Base-by-base conservation (phyloP, 2,329 filamentous ascomycete species). In the Microcyclospora tardicrescens region DNA sequence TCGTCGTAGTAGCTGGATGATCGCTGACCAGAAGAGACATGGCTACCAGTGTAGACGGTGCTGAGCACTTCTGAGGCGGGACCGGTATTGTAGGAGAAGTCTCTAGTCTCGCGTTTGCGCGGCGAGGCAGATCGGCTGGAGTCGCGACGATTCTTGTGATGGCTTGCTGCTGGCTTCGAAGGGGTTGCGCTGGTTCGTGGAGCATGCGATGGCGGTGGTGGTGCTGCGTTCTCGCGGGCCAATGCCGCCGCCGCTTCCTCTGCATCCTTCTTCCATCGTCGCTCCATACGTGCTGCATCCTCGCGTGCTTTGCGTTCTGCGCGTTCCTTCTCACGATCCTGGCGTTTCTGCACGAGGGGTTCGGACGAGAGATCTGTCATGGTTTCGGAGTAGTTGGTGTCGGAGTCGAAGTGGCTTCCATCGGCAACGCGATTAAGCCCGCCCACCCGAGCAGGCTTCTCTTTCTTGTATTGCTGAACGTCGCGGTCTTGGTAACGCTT, bases 401-500 rank as follows among this genome's bases (percentile, higher is more conserved):
- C 77, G 35, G 79, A 80, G 60, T 93, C 83, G 71, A 84, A 93
- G 48, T 75, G 68, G 43, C 77, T 82, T 43, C 79, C 82, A 50
- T 95, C 89, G 33, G 79, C 72, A 49, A 81, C 71, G 52, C 80
- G 79, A 63, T 96, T 96, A 59, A 96, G 66, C 14, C 89, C 89
- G 28, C 89, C 89, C 2, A 96, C 86, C 37, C 82, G 74, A 1
- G 89, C 89, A 2, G 85, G 68, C 59, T 80, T 84, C 64, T 96
- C 89, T 55, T 85, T 73, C 16, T 87, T 82, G 67, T 96, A 96
- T 28, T 76, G 76, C 42, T 81, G 76, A 40, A 96, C 74, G 43
- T 91, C 80, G 34, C 61, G 61, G 48, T 71, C 68, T 50, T 73
- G 71, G 56, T 72, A 70, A 41, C 69, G 63, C 47, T 70, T 69